Conservation (phyloP, 352 stramenopile species). For the Pythium aristosporum region DNA sequence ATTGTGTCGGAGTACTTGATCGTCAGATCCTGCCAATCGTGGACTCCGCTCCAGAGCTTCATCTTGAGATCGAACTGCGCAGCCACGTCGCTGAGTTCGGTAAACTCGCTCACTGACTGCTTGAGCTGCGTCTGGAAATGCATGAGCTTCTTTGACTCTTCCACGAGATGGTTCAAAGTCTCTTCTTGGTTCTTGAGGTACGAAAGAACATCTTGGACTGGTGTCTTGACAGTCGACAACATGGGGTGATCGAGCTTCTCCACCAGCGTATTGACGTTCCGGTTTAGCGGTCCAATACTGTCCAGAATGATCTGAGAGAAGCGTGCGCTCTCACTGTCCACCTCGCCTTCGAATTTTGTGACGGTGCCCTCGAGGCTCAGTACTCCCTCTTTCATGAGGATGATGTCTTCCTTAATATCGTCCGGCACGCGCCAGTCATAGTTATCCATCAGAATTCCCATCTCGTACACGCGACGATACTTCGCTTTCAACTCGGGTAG, state of each 20-base stretch:
- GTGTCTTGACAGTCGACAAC: constrained; percentile 70
- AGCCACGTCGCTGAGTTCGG: constrained; percentile 85
- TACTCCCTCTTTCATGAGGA: constrained; percentile 93
- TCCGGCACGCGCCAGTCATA: constrained; percentile 91
- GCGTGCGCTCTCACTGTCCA: constrained; percentile 90
- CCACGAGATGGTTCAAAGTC: constrained; percentile 65
- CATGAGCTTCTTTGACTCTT: constrained; percentile 82
- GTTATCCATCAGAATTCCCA: constrained; percentile 90
- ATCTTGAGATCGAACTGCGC: constrained; percentile 89
- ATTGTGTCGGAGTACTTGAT: constrained; percentile 72
- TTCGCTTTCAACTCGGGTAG: constrained; percentile 66
- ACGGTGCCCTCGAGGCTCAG: constrained; percentile 87
- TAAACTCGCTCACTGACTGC: constrained; percentile 88
- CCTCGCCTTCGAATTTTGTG: constrained; percentile 86
- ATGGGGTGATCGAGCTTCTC: constrained; percentile 86
- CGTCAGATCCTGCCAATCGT: constrained; percentile 84
- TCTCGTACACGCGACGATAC: constrained; percentile 82
- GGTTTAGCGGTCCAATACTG: constrained; percentile 77
- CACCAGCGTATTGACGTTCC: constrained; percentile 62
- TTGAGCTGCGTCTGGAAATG: constrained; percentile 89
- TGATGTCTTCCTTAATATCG: constrained; percentile 91
- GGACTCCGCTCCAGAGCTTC: constrained; percentile 86
- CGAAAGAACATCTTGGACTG: constrained; percentile 71
- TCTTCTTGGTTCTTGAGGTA: constrained; percentile 77
- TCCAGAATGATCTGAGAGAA: constrained; percentile 91